Base-by-base conservation (phyloP, 2,329 filamentous ascomycete species). In the Alternaria hordeiaustralica region DNA sequence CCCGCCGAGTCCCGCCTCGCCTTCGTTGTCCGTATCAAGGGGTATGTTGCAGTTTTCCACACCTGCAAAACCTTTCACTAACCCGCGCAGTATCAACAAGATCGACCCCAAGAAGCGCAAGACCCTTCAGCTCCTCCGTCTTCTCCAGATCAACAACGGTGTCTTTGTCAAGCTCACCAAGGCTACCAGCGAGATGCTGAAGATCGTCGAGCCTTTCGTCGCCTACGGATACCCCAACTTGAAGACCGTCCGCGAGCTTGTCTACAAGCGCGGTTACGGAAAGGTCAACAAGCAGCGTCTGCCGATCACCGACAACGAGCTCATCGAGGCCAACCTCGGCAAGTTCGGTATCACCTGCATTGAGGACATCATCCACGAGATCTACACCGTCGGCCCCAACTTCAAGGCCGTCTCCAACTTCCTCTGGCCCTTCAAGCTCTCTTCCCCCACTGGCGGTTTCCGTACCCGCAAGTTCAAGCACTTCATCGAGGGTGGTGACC, bases 61-160 rank as follows among this genome's bases (percentile, higher is more conserved):
- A 6, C 15, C 8, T n/a, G 18, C 13, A 20, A 15, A 21, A 23
- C 10, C 46, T n/a, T 30, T 44, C 9, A 23, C 65, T 70, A 65
- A 71, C 49, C 21, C 10, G 12, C 54, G 50, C 69, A 91, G 95
- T 97, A 98, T 99, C 93, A 98, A 98, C 93, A 99, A 99, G 93
- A 98, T 99, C 81, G 90, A 96, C 84, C 96, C 96, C 81, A 98
- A 99, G 93, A 96, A 97, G 86, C 95, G 96, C 90, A 99, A 99
- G 92, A 98, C 97, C 83, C 92, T 99, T 79, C 96, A 99, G 88
- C 93, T 99, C 69, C 95, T 99, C 84, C 95, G 96, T 90, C 94
- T 99, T 73, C 92, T 99, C 82, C 96, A 99, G 89, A 99, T 99
- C 92, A 99, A 99, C 93, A 98, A 97, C 85, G 96, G 96, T 86